Base-by-base conservation (phyloP, 768 basidiomycete genomes). In the Xerocomellus chrysenteron region DNA sequence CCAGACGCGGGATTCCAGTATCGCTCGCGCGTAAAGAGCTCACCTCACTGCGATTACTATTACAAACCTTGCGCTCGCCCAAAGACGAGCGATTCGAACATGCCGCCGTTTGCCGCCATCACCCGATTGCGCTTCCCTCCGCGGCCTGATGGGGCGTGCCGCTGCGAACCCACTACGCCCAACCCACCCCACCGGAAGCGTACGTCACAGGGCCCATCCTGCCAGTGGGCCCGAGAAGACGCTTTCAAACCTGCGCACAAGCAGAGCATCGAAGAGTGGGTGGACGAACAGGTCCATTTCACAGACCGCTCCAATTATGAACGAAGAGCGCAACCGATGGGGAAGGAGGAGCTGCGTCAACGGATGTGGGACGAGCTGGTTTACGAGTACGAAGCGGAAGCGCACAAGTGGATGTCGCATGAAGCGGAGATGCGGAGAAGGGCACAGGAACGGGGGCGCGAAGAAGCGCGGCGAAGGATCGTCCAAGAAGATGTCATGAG, bases 261-360 rank as follows among this genome's bases (percentile, higher is more conserved):
- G 59, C 75, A 75, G 65, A 82, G 78, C 62, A 84, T 83, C 33
- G 82, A 86, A 51, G 78, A 80, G 52, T 89, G 89, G 88, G 82
- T 88, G 47, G 69, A 78, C 46, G 78, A 84, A 61, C 85, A 83
- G 68, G 66, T 77, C 47, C 72, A 80, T 56, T 63, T 75, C 40
- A 58, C 64, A 11, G 71, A 73, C 39, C 63, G 67, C 54, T 61
- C 71, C 59, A 65, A 68, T 62, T 58, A 64, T 37, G 61, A 57
- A 52, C 57, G 68, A 58, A 53, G 68, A 58, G 58, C 47, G 45
- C 61, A 64, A 26, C 59, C 65, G 57, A 58, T 63, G 57, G 72
- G 57, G 16, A 66, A 63, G 56, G 72, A 73, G 56, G 59, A 64
- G 37, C 59, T 72, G 39, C 68, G 71, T 41, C 71, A 75, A 58